Base-by-base conservation (phyloP, 75 land plant genomes). In the Selaginella moellendorffii region DNA sequence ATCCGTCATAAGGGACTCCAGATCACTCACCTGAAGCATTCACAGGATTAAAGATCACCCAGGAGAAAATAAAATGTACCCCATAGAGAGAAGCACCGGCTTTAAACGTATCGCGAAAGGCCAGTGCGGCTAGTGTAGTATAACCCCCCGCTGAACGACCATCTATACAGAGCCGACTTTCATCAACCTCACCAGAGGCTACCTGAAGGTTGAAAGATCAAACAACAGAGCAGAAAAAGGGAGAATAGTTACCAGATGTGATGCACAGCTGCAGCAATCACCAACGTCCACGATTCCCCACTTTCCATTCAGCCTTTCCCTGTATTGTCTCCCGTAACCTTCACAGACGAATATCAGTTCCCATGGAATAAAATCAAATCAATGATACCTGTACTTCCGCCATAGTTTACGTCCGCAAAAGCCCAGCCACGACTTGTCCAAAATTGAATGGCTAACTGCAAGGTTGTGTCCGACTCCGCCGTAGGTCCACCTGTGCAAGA, bases 341-440 rank as follows among this genome's bases (percentile, higher is more conserved):
- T 28, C 53, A 68, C 20, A 61, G 20, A 54, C 28, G 21, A 28
- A 52, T 52, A 67, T 12, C 66, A 54, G 68, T 54, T 63, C 25
- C 65, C n/a, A n/a, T n/a, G n/a, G n/a, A n/a, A n/a, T n/a, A n/a
- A n/a, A n/a, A n/a, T n/a, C n/a, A n/a, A n/a, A n/a, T n/a, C n/a
- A n/a, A n/a, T n/a, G 72, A 67, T 53, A 93, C 98, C 98, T 62
- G 98, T 85, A 79, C 98, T 93, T 64, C 98, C 98, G 52, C 96
- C 96, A 68, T 93, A 93, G 64, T 93, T 93, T 24, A 93, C 98
- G 79, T 93, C 98, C 36, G 80, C 96, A 78, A 83, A 84, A 53
- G 96, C 96, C 96, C 98, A 93, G 20, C 98, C 98, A 54, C 98
- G 80, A 74, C 98, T 93, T 53, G 98, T 93, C 98, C 98, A 93